A percentile compares a stretch with the other conserved stretches of the same genome.
Evolutionary conservation across 129 eudicot species (phyloP).

Genomic region (Solidago caesia): DNA sequence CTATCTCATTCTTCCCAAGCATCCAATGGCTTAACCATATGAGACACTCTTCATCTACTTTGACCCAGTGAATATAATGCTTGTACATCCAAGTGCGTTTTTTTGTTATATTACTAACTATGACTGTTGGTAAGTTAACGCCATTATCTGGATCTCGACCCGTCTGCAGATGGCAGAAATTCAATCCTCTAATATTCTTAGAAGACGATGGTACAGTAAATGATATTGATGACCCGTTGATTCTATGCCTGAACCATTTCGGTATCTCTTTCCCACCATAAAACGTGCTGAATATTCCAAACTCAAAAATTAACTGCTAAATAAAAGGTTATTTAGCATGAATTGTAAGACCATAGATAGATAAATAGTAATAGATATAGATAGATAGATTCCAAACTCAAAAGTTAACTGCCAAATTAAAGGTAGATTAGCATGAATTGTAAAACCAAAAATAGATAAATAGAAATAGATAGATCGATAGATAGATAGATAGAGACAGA

Average conservation of each 20-base stretch:
- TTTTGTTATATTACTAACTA: conserved; percentile 15
- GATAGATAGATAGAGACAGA: no score
- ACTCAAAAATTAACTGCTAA: conserved; percentile 12
- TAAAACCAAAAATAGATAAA: no score
- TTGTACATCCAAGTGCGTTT: conserved; percentile 17
- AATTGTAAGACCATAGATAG: not conserved
- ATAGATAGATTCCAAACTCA: not conserved
- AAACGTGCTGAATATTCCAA: conserved; percentile 26
- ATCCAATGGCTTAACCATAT: conserved; percentile 4
- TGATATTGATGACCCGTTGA: conserved; percentile 1
- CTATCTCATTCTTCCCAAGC: conserved; percentile 27
- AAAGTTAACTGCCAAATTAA: no score
- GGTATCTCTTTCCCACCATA: conserved; percentile 12
- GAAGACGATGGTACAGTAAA: conserved; percentile 22
- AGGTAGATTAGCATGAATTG: no score
- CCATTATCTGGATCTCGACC: not conserved
- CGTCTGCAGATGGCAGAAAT: not conserved
- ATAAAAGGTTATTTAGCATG: not conserved
- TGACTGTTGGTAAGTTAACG: not conserved
- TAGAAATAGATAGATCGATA: no score
- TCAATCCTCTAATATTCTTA: conserved; percentile 10
- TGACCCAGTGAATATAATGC: not conserved
- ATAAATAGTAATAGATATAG: not conserved
- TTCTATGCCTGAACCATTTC: not conserved
- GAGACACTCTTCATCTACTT: not conserved